phyloP scores from a whole-genome alignment of 1,284 basidiomycete genomes.

The Leccinum solheimii region DNA sequence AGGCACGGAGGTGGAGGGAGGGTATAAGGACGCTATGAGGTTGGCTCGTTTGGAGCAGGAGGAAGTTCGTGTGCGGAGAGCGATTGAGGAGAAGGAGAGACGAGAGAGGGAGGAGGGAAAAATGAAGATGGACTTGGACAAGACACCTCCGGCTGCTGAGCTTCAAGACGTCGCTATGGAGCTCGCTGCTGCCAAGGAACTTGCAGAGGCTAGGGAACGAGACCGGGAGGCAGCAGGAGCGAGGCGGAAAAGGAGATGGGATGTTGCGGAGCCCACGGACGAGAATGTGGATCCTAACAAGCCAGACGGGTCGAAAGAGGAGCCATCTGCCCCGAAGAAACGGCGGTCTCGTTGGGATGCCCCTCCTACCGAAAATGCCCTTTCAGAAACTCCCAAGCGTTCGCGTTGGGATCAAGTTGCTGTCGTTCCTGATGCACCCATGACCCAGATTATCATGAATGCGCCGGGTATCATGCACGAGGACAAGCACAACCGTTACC shows the following conservation, averaged over 20 bases:
- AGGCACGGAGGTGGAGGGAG: slow-evolving; percentile 73
- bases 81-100: slow-evolving; percentile 86
- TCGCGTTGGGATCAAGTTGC: slow-evolving; percentile 97
- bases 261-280: slow-evolving; percentile 64
- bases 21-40: slow-evolving; percentile 97
- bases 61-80: slow-evolving; percentile 80
- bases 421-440: slow-evolving; percentile 55
- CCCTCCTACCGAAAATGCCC: slow-evolving; percentile 67
- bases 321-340: slow-evolving; percentile 80
- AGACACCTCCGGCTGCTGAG: slow-evolving; percentile 80
- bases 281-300: slow-evolving; percentile 62
- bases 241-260: slow-evolving; percentile 88
- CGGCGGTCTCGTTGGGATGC: slow-evolving; percentile 94
- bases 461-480: slow-evolving; percentile 80
- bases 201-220: slow-evolving; percentile 39
- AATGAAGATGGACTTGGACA: slow-evolving; percentile 84
- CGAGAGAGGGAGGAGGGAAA: slow-evolving; percentile 79
- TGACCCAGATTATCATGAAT: slow-evolving; percentile 83
- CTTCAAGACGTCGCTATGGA: slow-evolving; percentile 68
- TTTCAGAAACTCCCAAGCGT: slow-evolving; percentile 68
- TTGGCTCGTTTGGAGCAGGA: slow-evolving; percentile 90
- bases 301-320: slow-evolving; percentile 55
- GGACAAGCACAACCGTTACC: slow-evolving; percentile 93
- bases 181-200: slow-evolving; percentile 58
- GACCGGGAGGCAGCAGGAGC: slow-evolving; percentile 43